These are phyloP conservation scores for Alternaria alternata DNA, from an alignment of 2,329 filamentous ascomycete species.

Conservation along the genomic window DNA sequence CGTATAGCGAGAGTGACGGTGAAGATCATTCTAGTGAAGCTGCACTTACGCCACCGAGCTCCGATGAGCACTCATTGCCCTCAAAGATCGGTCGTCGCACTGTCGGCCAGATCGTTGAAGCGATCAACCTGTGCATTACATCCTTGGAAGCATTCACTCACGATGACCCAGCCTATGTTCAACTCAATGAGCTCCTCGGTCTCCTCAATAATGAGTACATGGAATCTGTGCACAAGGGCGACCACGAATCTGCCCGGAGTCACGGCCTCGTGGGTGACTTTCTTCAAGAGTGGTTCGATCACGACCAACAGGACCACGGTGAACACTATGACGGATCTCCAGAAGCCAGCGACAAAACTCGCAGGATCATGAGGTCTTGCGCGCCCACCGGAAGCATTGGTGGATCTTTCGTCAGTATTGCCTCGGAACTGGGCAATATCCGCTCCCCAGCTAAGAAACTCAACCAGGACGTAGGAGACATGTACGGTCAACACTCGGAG, in stretches of 20 bases:
- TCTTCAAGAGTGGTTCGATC: not conserved
- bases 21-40: not conserved
- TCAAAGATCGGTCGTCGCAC: not conserved
- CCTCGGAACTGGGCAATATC: not conserved
- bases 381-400: not conserved
- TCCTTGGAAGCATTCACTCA: not conserved
- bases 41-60: not conserved
- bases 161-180: not conserved
- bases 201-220: not conserved
- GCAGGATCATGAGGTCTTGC: no score
- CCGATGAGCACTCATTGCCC: not conserved
- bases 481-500: not conserved
- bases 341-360: not conserved
- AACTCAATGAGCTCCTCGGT: not conserved
- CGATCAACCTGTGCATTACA: not conserved
- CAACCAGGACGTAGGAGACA: not conserved
- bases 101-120: not conserved
- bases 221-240: not conserved
- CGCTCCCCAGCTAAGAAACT: no score
- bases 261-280: not conserved
- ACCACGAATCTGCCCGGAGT: not conserved
- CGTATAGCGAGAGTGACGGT: not conserved
- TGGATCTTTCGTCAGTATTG: not conserved
- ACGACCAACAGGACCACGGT: not conserved
- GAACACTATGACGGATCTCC: not conserved